Conservation (phyloP, 305 asterid species). For the Solanum hybrid region DNA sequence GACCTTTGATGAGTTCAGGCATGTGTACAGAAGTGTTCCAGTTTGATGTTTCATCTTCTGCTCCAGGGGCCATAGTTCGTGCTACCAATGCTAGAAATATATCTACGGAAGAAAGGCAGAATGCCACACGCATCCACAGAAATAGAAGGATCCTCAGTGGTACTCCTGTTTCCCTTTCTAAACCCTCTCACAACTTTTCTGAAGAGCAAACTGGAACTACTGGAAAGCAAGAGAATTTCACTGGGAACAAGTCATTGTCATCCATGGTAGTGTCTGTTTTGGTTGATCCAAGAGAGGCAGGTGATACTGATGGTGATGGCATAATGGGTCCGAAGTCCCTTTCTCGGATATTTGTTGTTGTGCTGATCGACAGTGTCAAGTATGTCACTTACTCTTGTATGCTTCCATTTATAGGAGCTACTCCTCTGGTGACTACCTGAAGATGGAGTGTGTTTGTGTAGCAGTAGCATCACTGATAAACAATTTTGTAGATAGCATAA, state of each 20-base stretch:
- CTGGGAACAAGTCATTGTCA: conserved; percentile 37
- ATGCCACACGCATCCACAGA: conserved; percentile 33
- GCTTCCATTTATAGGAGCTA: conserved; percentile 77
- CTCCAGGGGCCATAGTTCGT: conserved; percentile 59
- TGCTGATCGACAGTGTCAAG: conserved; percentile 75
- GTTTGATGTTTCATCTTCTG: conserved; percentile 62
- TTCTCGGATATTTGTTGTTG: conserved; percentile 78
- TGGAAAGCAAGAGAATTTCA: conserved; percentile 35
- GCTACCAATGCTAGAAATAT: conserved; percentile 37
- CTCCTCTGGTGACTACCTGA: conserved; percentile 52
- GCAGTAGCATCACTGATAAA: background rate
- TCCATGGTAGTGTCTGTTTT: conserved; percentile 96
- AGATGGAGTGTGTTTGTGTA: background rate
- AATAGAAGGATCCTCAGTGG: conserved; percentile 70
- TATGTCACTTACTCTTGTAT: conserved; percentile 92
- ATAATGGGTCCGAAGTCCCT: conserved; percentile 75
- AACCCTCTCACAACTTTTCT: conserved; percentile 48
- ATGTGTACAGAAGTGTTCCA: conserved; percentile 96
- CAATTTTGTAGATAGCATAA: conserved; percentile 45
- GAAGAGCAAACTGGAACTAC: conserved; percentile 26
- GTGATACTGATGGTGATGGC: conserved; percentile 66
- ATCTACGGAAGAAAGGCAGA: conserved; percentile 31
- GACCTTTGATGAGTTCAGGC: conserved; percentile 90
- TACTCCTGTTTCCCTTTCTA: conserved; percentile 41
- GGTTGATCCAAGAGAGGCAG: conserved; percentile 82